A percentile compares a stretch with the other conserved stretches of the same genome.
These are phyloP conservation scores for Arabidopsis lyrata DNA, from an alignment of 441 rosid species.

Conservation along the genomic window DNA sequence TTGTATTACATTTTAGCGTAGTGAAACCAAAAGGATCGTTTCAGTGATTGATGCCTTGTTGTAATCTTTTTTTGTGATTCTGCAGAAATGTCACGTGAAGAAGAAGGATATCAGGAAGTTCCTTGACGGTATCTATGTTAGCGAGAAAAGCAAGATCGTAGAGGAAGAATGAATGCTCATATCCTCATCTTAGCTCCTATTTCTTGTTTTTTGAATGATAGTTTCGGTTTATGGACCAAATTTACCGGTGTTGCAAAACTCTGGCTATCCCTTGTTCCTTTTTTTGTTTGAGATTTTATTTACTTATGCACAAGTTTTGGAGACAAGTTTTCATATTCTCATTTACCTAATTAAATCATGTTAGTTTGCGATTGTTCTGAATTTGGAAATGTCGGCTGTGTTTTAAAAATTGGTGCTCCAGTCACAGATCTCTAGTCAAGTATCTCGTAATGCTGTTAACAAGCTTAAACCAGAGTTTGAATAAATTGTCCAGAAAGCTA, in stretches of 20 bases:
- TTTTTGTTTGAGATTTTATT: constrained; percentile 28
- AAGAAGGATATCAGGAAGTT: constrained; percentile 88
- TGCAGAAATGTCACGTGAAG: constrained; percentile 90
- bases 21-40: not conserved
- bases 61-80: not conserved
- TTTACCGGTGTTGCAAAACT: constrained; percentile 20
- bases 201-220: constrained; percentile 13
- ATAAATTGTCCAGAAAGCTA: too few relatives aligned
- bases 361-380: too few relatives aligned
- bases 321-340: not conserved
- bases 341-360: not conserved
- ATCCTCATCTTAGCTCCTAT: not conserved
- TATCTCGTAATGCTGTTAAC: too few relatives aligned
- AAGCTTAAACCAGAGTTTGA: too few relatives aligned
- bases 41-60: not conserved
- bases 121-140: constrained; percentile 77
- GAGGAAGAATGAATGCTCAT: constrained; percentile 46
- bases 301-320: constrained; percentile 21
- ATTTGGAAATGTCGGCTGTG: too few relatives aligned
- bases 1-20: not conserved
- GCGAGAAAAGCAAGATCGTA: constrained; percentile 66
- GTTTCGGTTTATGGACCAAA: constrained; percentile 20
- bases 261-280: constrained; percentile 1
- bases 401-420: too few relatives aligned
- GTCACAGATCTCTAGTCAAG: too few relatives aligned